Percentiles rank a stretch among this genome's conserved stretches.
phyloP scores from a whole-genome alignment of 768 basidiomycete species.

The Leccinellum luteum region DNA sequence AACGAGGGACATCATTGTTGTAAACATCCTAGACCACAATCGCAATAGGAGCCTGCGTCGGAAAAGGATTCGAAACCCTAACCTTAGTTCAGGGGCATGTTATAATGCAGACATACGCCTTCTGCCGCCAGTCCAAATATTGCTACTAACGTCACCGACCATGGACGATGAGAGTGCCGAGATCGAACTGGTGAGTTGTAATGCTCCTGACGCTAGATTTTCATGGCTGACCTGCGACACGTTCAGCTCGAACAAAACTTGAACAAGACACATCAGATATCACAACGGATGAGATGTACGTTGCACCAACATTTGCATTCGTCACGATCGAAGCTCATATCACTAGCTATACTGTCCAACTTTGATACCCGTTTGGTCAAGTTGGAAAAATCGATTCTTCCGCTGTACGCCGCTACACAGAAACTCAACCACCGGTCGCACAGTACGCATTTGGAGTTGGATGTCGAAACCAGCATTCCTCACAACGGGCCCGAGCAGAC shows the following conservation, averaged over 20 bases:
- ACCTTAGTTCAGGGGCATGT: neutral
- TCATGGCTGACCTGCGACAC: neutral
- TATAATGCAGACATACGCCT: neutral
- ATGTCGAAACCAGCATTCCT: neutral
- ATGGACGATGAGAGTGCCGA: conserved; percentile 31
- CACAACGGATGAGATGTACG: conserved; percentile 83
- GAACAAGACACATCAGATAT: conserved; percentile 81
- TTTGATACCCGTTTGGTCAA: conserved; percentile 81
- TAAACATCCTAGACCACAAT: too few species aligned
- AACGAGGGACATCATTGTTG: conserved; percentile 1
- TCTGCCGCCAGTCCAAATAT: too few species aligned
- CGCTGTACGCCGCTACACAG: conserved; percentile 78
- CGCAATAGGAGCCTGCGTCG: neutral
- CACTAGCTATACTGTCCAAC: conserved; percentile 74
- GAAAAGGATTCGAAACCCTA: neutral
- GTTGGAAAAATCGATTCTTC: conserved; percentile 82
- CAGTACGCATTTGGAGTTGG: conserved; percentile 47
- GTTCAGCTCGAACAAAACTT: conserved; percentile 80
- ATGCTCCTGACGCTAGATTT: neutral
- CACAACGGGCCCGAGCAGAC: conserved; percentile 44
- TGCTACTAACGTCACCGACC: neutral
- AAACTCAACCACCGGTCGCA: conserved; percentile 66
- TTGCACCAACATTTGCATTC: conserved; percentile 3
- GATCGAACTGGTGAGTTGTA: conserved; percentile 20
- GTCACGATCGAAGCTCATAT: conserved; percentile 23